These are phyloP conservation scores for Dovyalis caffra DNA, from an alignment of 345 rosid species.

Conservation along the genomic window DNA sequence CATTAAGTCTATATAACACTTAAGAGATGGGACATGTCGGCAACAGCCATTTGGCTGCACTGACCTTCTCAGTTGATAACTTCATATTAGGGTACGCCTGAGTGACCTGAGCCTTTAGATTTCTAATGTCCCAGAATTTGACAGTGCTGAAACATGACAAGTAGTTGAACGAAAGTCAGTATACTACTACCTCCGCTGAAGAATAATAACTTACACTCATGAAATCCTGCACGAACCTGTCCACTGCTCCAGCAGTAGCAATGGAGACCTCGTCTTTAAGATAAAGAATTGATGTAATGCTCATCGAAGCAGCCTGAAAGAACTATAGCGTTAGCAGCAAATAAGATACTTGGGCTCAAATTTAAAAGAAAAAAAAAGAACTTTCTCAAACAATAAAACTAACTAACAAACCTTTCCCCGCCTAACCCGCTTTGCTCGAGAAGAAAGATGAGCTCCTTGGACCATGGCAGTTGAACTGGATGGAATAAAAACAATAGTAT, in stretches of 20 bases:
- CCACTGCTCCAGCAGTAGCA: conserved; percentile 88
- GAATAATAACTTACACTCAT: not conserved
- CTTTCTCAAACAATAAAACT: conserved; percentile 2
- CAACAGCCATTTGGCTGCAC: conserved; percentile 6
- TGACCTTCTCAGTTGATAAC: conserved; percentile 54
- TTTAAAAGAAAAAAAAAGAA: conserved; percentile 9
- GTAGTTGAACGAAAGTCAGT: conserved; percentile 6
- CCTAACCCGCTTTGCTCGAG: conserved; percentile 58
- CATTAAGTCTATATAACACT: not conserved
- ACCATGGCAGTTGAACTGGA: conserved; percentile 64
- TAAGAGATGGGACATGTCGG: not conserved
- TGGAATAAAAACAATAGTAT: conserved; percentile 3
- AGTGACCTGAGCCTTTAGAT: conserved; percentile 56
- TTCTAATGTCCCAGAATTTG: conserved; percentile 89
- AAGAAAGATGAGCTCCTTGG: conserved; percentile 74
- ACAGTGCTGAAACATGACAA: conserved; percentile 45
- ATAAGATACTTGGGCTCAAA: not conserved
- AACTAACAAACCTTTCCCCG: conserved; percentile 70
- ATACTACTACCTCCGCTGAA: not conserved
- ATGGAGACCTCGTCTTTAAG: conserved; percentile 77
- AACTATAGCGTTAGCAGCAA: conserved; percentile 16
- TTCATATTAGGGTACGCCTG: conserved; percentile 62
- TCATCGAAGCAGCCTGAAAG: conserved; percentile 73
- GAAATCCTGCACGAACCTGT: conserved; percentile 47
- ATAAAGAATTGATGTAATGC: conserved; percentile 89